A percentile compares a stretch with the other conserved stretches of the same genome.
phyloP scores from a whole-genome alignment of 352 stramenopile species.

The Phytophthora lateralis region DNA sequence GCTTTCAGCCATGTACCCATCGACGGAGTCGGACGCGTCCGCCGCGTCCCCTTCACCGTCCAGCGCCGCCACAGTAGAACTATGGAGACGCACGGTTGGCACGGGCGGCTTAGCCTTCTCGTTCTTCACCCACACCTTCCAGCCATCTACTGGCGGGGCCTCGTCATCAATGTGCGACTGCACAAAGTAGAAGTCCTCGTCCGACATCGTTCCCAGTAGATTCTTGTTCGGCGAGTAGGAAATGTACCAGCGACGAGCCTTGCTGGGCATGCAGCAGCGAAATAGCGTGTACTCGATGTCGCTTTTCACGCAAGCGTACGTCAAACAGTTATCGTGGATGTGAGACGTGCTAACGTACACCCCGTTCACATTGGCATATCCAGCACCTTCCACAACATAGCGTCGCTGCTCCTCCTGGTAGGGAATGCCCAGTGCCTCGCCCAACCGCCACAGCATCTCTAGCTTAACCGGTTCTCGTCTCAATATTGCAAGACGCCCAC shows the following conservation, averaged over 20 bases:
- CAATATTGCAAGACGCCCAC: constrained; percentile 65
- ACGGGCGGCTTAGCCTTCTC: constrained; percentile 68
- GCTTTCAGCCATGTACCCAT: constrained; percentile 54
- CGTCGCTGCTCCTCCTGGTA: constrained; percentile 78
- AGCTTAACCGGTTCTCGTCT: constrained; percentile 77
- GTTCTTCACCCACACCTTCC: constrained; percentile 90
- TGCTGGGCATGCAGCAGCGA: constrained; percentile 97
- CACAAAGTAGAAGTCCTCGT: constrained; percentile 90
- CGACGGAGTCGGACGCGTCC: constrained; percentile 73
- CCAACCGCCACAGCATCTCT: constrained; percentile 69
- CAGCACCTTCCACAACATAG: constrained; percentile 91
- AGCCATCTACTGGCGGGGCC: constrained; percentile 72
- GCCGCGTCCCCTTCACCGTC: constrained; percentile 59
- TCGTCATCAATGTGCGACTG: constrained; percentile 84
- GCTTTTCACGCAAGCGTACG: constrained; percentile 69
- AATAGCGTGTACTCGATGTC: constrained; percentile 94
- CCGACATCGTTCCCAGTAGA: constrained; percentile 81
- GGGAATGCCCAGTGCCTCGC: constrained; percentile 62
- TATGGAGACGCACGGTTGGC: constrained; percentile 71
- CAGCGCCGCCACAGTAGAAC: constrained; percentile 59
- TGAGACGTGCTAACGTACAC: constrained; percentile 89
- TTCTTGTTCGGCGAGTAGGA: constrained; percentile 94
- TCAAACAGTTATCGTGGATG: constrained; percentile 76
- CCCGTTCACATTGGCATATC: constrained; percentile 93
- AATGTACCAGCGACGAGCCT: constrained; percentile 98